Evolutionary conservation across 164 flowering plant species (phyloP).

Genomic region (Stephania japonica): DNA sequence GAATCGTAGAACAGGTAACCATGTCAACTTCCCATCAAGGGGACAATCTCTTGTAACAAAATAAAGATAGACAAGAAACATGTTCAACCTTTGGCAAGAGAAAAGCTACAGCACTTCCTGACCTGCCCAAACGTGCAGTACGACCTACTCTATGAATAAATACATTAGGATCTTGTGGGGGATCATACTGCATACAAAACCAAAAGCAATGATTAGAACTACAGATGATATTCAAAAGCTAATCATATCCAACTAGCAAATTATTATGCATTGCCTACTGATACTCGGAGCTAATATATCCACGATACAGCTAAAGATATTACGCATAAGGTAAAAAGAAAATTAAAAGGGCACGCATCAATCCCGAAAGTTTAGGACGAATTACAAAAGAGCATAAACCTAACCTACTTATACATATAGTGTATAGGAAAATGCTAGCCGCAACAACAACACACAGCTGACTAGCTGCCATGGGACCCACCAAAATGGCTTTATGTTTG

Average conservation of each 20-base stretch:
- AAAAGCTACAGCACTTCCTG: constrained; percentile 75
- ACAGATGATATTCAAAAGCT: neutral
- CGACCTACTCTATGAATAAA: constrained; percentile 94
- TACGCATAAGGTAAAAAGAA: neutral
- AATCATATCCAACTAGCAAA: neutral
- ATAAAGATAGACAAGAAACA: neutral
- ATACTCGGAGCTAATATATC: neutral
- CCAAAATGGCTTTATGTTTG: no score
- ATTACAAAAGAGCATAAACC: no score
- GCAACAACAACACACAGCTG: no score
- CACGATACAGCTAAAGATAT: neutral
- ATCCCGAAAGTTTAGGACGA: neutral
- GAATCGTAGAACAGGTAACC: neutral
- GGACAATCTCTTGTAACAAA: neutral
- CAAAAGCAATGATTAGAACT: constrained; percentile 2
- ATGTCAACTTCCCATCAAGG: neutral
- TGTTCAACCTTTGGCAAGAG: constrained; percentile 71
- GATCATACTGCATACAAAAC: constrained; percentile 74
- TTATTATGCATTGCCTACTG: neutral
- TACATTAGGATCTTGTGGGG: constrained; percentile 91
- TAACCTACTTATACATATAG: no score
- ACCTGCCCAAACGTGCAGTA: constrained; percentile 88
- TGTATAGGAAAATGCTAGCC: no score
- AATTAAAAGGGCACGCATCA: neutral
- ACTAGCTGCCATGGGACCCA: no score